Conservation (phyloP, 106 monocot species). For the Dendrobium catenatum region DNA sequence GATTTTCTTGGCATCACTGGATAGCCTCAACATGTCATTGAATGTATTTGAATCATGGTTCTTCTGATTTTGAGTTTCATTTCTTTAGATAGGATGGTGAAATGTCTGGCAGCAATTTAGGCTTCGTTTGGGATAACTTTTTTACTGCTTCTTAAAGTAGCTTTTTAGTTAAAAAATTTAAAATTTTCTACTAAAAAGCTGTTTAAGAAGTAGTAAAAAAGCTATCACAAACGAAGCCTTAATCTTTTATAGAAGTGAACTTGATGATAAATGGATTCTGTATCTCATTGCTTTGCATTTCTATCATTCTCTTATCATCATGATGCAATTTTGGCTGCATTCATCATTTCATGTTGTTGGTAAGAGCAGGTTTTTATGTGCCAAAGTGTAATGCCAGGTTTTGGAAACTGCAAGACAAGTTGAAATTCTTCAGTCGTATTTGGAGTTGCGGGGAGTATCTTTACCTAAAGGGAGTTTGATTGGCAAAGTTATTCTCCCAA, state of each 20-base stretch:
- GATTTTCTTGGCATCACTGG: background rate
- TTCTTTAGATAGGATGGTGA: background rate
- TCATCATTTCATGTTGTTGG: background rate
- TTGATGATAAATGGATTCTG: background rate
- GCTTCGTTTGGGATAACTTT: too few species aligned
- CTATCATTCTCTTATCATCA: background rate
- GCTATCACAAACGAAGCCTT: too few species aligned
- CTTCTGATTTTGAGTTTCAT: background rate
- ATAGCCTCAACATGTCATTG: background rate
- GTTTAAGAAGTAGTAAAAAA: too few species aligned
- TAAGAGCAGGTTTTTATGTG: background rate
- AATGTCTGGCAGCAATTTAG: background rate
- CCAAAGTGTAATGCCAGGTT: conserved; percentile 29
- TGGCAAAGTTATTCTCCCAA: conserved; percentile 73
- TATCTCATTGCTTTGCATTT: background rate
- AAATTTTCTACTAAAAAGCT: too few species aligned
- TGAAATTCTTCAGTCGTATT: conserved; percentile 58
- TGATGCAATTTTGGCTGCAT: background rate
- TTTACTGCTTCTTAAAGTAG: too few species aligned
- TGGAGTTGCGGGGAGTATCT: conserved; percentile 65
- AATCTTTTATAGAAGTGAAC: background rate
- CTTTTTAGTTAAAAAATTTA: too few species aligned
- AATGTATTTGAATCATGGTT: background rate
- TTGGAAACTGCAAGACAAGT: conserved; percentile 45
- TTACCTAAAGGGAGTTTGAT: conserved; percentile 69